Conservation (phyloP, 2,329 filamentous ascomycete genomes). For the Fusarium sp. region DNA sequence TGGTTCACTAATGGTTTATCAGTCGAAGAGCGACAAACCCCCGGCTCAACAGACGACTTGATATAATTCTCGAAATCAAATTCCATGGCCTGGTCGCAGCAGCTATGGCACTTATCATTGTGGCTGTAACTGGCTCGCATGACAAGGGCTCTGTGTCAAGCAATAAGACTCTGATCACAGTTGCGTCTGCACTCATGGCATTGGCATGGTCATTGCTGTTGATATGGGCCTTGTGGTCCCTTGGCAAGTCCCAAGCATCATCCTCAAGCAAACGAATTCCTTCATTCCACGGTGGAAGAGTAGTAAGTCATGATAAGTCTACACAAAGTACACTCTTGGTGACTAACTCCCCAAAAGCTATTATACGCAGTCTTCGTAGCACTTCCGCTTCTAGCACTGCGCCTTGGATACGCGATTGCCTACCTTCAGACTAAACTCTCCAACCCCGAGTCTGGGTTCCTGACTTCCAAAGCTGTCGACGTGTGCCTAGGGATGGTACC, state of each 20-base stretch:
- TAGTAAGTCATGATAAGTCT: background rate
- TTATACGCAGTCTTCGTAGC: conserved; percentile 15
- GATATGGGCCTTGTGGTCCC: conserved; percentile 20
- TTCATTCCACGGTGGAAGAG: conserved; percentile 3
- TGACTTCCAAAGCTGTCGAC: conserved; percentile 15
- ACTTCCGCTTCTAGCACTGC: conserved; percentile 17
- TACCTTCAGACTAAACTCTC: conserved; percentile 19
- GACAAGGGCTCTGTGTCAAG: background rate
- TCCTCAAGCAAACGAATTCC: background rate
- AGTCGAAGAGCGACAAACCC: conserved; percentile 21
- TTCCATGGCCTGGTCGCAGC: conserved; percentile 17
- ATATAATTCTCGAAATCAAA: conserved; percentile 16
- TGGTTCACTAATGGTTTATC: background rate
- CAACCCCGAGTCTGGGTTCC: conserved; percentile 8
- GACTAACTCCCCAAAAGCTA: conserved; percentile 9
- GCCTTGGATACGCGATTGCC: conserved; percentile 16
- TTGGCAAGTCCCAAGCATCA: conserved; percentile 1
- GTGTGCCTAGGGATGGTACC: conserved; percentile 19
- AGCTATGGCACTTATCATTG: conserved; percentile 18
- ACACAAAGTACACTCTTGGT: fast-evolving
- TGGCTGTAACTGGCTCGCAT: conserved; percentile 6
- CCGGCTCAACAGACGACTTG: conserved; percentile 18
- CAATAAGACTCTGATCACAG: conserved; percentile 12
- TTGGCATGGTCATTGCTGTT: conserved; percentile 14
- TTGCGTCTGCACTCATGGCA: conserved; percentile 15